Evolutionary conservation across 2,329 filamentous ascomycete genomes (phyloP).

Genomic region (Fusarium kyushuense): DNA sequence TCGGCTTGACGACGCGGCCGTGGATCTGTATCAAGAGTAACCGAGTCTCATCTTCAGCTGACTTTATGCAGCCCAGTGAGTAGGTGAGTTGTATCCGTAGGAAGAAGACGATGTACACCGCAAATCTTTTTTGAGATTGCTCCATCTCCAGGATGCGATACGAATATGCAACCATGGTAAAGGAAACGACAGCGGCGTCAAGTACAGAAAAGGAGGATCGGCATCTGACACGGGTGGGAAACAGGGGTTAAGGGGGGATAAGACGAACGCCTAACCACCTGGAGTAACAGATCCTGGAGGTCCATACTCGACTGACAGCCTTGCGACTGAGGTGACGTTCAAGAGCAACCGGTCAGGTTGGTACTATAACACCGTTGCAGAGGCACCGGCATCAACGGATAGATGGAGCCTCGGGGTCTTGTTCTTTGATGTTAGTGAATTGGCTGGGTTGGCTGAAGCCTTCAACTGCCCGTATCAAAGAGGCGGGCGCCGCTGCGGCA

Average conservation of each 20-base stretch:
- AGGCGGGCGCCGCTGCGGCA: slow-evolving; percentile 35
- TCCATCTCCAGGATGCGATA: background rate
- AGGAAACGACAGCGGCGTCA: slow-evolving; percentile 37
- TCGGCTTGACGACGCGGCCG: slow-evolving; percentile 7
- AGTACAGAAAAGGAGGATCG: slow-evolving; percentile 37
- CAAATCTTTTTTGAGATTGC: slow-evolving; percentile 2
- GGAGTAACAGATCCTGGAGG: background rate
- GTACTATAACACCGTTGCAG: slow-evolving; percentile 29
- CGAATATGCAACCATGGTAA: slow-evolving; percentile 6
- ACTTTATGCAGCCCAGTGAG: slow-evolving; percentile 1
- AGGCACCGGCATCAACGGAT: slow-evolving; percentile 11
- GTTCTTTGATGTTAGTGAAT: slow-evolving; percentile 1
- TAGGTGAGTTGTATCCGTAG: no score
- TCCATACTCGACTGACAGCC: slow-evolving; percentile 17
- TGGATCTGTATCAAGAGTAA: slow-evolving; percentile 4
- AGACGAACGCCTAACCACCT: slow-evolving; percentile 1
- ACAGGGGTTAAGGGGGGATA: slow-evolving; percentile 12
- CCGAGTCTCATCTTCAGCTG: slow-evolving; percentile 26
- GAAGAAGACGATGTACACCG: background rate
- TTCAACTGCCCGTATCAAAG: slow-evolving; percentile 32
- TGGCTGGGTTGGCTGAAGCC: slow-evolving; percentile 40
- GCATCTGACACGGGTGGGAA: slow-evolving; percentile 26
- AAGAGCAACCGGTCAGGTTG: slow-evolving; percentile 22
- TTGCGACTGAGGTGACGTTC: slow-evolving; percentile 31
- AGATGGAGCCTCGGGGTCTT: slow-evolving; percentile 2